Base-by-base conservation (phyloP, 1,284 basidiomycete species). In the Moesziomyces sp. region DNA sequence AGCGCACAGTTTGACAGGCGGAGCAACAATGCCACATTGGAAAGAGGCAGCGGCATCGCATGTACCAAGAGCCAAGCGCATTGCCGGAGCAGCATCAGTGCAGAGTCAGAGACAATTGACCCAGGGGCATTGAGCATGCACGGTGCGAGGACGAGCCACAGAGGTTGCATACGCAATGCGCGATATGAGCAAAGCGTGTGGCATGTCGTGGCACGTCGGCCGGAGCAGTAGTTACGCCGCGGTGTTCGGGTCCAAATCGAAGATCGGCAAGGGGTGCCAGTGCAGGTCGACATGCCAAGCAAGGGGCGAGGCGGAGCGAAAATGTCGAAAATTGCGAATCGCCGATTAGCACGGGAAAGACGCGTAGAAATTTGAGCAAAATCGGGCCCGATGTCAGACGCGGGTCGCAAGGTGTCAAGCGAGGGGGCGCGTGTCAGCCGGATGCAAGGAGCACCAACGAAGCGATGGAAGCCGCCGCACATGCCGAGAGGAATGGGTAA, bases 1-100 rank as follows among this genome's bases (percentile, higher is more conserved):
- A 44, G 30, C 44, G 64, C 64, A 52, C 64, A 67, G 57, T 34
- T 54, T 48, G 58, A 61, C 54, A 58, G 64, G 23, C 49, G 45
- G 28, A 23, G 42, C 21, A 26, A n/a, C 13, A 26, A 16, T 26
- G 34, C 44, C 10, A n/a, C 46, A 30, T 30, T 18, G 30, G 38
- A 18, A 14, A 18, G 13, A 16, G 35, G 35, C 35, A 38, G 35
- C 13, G 35, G 13, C 35, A 18, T 18, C 45, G 45, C 58, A 60
- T 49, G 46, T 42, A n/a, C 46, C 35, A 11, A 40, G 47, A 19
- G n/a, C 8, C 24, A 2, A 46, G 30, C 34, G 45, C 23, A 46
- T 30, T 34, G 38, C 38, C 34, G 44, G 23, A 24, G 52, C 44
- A 21, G 35, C 35, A 46, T 26, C 34, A 30, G 58, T n/a, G 57